phyloP scores from a whole-genome alignment of 2,329 filamentous ascomycete genomes.

The Aureobasidium lini region DNA sequence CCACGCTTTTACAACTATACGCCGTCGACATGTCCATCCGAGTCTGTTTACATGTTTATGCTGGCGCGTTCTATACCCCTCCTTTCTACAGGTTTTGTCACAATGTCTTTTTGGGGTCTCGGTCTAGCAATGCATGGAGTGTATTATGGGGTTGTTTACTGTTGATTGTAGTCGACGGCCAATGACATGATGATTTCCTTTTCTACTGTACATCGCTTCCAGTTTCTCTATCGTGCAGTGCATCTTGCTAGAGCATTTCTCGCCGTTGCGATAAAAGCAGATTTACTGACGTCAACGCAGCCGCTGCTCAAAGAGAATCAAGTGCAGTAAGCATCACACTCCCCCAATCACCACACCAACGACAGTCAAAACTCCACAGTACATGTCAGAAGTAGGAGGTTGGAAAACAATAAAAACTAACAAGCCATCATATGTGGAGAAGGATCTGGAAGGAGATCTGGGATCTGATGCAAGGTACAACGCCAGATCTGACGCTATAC shows the following conservation, averaged over 20 bases:
- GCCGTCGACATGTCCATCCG: neutral
- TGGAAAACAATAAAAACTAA: neutral
- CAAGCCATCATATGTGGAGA: slow-evolving; percentile 4
- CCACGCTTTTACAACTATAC: neutral
- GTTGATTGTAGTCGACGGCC: neutral
- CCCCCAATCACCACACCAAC: neutral
- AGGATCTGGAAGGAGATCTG: neutral
- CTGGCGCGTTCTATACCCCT: slow-evolving; percentile 13
- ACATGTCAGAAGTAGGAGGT: neutral
- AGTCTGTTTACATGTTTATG: slow-evolving; percentile 6
- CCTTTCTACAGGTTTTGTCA: neutral
- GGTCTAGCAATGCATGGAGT: neutral
- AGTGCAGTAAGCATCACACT: neutral
- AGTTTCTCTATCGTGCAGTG: neutral
- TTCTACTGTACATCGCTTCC: neutral
- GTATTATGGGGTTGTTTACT: neutral
- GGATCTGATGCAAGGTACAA: neutral
- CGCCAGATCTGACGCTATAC: slow-evolving; percentile 2
- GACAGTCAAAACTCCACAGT: neutral
- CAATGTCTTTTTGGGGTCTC: neutral
- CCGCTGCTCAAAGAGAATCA: neutral
- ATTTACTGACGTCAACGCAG: neutral
- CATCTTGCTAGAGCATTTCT: neutral
- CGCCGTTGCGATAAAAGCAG: neutral
- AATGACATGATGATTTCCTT: neutral